Base-by-base conservation (phyloP, 306 rosid genomes). In the Prunus armeniaca region DNA sequence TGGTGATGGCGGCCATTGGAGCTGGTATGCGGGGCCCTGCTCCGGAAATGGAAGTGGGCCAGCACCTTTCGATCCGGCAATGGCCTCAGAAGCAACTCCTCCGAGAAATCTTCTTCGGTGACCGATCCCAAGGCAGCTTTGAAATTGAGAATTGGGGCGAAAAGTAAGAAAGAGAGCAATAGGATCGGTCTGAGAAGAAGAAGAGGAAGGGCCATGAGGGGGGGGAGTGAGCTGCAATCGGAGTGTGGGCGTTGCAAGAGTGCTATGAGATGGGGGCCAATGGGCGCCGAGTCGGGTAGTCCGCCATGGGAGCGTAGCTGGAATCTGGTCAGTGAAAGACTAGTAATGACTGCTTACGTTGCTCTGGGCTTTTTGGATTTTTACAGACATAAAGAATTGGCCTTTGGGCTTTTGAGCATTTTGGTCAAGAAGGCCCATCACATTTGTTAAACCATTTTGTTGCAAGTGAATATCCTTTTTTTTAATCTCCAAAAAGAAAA, bases 31-130 rank as follows among this genome's bases (percentile, higher is more conserved):
- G 93, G 85, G 77, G 96, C 91, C 78, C 81, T 86, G 79, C 73
- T 89, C 70, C 81, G 86, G 83, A 95, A 92, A 70, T 89, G 89
- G 77, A 95, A 95, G 85, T 95, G 93, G 4, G 96, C 87, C 15
- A 95, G 90, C n/a, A 95, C 85, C 72, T 92, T 95, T 74, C 93
- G 93, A 86, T 92, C 97, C 54, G 97, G 97, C 13, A 92, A 86
- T 49, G 97, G 97, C 64, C 88, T 90, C 49, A 95, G 88, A 25
- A 95, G 89, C 83, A 95, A 89, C 69, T 89, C 97, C 78, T 95
- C 99, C 2, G 85, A 84, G 87, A 95, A 95, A 46, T 89, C 96
- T 87, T 92, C 96, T 63, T 14, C 81, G 13, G 76, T 63, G 52
- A 30, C 71, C 18, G 88, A 84, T 85, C 88, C 76, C 38, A 15